Base-by-base conservation (phyloP, 352 stramenopile species). In the Phytophthora idaei region DNA sequence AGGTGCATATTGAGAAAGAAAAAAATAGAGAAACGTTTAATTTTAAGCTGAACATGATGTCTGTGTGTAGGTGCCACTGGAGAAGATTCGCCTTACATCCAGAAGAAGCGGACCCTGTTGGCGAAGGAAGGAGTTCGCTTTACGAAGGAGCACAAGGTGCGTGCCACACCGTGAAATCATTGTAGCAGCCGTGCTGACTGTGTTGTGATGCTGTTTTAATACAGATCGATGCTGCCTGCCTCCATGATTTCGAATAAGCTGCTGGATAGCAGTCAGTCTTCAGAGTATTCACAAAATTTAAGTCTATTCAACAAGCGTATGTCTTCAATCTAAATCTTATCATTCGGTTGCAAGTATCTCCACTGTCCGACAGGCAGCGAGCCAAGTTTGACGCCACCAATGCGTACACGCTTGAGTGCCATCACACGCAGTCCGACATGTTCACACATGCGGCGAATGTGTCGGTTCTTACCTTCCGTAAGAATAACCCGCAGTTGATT, bases 391-490 rank as follows among this genome's bases (percentile, higher is more conserved):
- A 98, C 91, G n/a, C 77, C 80, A 57, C 90, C 92, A 67, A 98
- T 98, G 25, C 85, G 77, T 21, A 98, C 83, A 48, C 96, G 85
- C 73, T 98, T 96, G 15, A 99, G 84, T 52, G 80, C 80, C n/a
- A 94, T 69, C 5, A 99, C 96, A 34, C 77, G 50, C 61, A 98
- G 84, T 29, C 93, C 94, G 0, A 99, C 75, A 29, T 93, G 82
- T 48, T 97, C 89, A 67, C 96, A 97, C 97, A 99, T 99, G 73
- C 87, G 94, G 9, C 97, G 94, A 74, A 99, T 98, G 77, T 99
- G 97, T 61, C 95, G 89, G 73, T 99, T 97, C 56, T 98, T 90
- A 50, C 97, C 97, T 76, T 99, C 95, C 6, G 87, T 92, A n/a
- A 99, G 76, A 37, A 97, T 87, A 37, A 98, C 87, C 9, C 84